These are phyloP conservation scores for Stygiomarasmius scandens DNA, from an alignment of 1,284 basidiomycete genomes.

Conservation along the genomic window DNA sequence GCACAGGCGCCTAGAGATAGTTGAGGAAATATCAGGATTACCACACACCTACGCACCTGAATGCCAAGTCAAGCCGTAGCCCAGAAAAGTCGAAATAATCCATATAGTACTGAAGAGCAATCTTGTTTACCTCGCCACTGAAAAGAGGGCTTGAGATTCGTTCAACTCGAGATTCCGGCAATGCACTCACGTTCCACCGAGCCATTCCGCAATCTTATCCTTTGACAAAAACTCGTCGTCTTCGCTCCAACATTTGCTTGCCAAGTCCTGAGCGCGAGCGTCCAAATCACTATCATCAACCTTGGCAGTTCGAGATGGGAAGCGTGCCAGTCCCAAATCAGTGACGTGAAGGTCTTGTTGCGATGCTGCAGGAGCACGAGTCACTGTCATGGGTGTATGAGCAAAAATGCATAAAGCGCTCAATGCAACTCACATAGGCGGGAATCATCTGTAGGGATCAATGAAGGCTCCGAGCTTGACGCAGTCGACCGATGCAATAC, in stretches of 20 bases:
- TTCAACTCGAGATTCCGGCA: constrained; percentile 2
- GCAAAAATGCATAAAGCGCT: constrained; percentile 5
- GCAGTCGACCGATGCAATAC: constrained; percentile 69
- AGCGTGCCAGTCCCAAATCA: constrained; percentile 45
- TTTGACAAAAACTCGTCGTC: constrained; percentile 82
- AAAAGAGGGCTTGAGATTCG: constrained; percentile 14
- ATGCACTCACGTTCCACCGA: constrained; percentile 81
- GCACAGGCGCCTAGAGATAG: constrained; percentile 70
- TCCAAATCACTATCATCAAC: constrained; percentile 63
- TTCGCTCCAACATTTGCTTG: constrained; percentile 83
- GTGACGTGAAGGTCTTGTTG: constrained; percentile 57
- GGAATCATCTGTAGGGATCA: constrained; percentile 51
- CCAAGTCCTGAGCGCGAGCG: constrained; percentile 71
- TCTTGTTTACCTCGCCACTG: constrained; percentile 77
- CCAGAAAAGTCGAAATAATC: constrained; percentile 87
- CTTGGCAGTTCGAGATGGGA: constrained; percentile 38
- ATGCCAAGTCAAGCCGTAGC: constrained; percentile 85
- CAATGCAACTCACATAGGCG: constrained; percentile 44
- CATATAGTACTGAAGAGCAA: constrained; percentile 81
- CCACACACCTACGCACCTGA: constrained; percentile 59
- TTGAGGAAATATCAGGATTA: constrained; percentile 16
- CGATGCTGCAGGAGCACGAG: constrained; percentile 35
- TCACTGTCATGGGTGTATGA: neutral
- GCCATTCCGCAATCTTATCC: constrained; percentile 95
- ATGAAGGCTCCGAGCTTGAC: constrained; percentile 77